Evolutionary conservation across 805 yeast genomes (phyloP).

Genomic region (Maudiozyma turicensis): DNA sequence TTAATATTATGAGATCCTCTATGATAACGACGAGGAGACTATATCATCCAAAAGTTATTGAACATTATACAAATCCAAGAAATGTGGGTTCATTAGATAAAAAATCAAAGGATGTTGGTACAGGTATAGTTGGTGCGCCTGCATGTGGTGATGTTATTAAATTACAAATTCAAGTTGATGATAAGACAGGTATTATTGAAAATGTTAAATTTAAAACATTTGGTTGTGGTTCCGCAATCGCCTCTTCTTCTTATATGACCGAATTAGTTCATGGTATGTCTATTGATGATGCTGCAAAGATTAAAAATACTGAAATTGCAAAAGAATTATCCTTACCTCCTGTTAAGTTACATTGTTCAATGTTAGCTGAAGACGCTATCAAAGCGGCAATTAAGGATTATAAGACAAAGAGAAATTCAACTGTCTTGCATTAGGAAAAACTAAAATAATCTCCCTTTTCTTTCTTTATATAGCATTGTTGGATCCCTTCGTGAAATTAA

Average conservation of each 20-base stretch:
- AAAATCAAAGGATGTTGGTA: conserved; percentile 68
- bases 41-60: conserved; percentile 89
- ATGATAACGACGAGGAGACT: background rate
- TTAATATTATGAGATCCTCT: background rate
- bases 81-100: conserved; percentile 92
- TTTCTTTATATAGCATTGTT: background rate
- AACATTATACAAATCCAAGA: conserved; percentile 93
- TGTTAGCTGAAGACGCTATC: conserved; percentile 98
- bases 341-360: conserved; percentile 93
- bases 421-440: conserved; percentile 7
- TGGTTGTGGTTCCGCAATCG: conserved; percentile 99
- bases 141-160: conserved; percentile 99
- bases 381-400: conserved; percentile 95
- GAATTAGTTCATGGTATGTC: conserved; percentile 93
- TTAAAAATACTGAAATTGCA: conserved; percentile 91
- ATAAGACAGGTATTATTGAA: conserved; percentile 78
- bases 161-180: conserved; percentile 87
- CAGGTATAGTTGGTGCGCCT: conserved; percentile 97
- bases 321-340: conserved; percentile 93
- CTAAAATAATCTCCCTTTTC: background rate
- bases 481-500: too few relatives aligned
- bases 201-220: conserved; percentile 97
- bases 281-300: conserved; percentile 83
- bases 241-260: conserved; percentile 89
- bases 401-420: conserved; percentile 58